These are phyloP conservation scores for Paspalum notatum DNA, from an alignment of 176 grass and related monocot species.

Conservation along the genomic window DNA sequence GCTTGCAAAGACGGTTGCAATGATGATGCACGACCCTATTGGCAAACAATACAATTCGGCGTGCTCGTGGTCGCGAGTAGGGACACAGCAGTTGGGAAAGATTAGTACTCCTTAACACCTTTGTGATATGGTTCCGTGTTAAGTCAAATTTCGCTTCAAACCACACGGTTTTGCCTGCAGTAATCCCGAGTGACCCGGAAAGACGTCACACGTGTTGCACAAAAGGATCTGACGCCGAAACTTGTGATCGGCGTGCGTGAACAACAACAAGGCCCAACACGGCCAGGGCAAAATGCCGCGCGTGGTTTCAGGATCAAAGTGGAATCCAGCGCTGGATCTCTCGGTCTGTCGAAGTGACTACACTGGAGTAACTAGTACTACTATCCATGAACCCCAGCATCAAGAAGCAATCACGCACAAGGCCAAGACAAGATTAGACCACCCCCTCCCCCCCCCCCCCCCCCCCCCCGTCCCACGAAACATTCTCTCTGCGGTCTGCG, in stretches of 20 bases:
- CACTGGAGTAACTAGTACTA: constrained; percentile 24
- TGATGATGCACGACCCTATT: neutral
- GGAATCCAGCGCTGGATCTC: constrained; percentile 14
- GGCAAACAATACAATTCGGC: neutral
- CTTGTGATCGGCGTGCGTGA: neutral
- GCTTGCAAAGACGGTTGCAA: constrained; percentile 12
- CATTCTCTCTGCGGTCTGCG: neutral
- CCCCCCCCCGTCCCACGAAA: constrained; percentile 9
- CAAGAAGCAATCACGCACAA: constrained; percentile 21
- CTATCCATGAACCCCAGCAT: constrained; percentile 22
- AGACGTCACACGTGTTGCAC: neutral
- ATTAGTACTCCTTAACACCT: neutral
- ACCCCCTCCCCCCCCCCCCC: neutral
- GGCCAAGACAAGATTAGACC: constrained; percentile 23
- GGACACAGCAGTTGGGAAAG: neutral
- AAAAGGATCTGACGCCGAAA: neutral
- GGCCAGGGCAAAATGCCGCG: constrained; percentile 3
- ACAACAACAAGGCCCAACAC: neutral
- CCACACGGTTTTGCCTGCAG: neutral
- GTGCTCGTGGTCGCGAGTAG: neutral
- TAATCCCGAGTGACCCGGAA: neutral
- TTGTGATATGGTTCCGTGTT: neutral
- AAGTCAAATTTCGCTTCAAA: neutral
- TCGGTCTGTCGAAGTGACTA: constrained; percentile 32
- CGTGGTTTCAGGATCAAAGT: constrained; percentile 12